These are phyloP conservation scores for Clavispora asparagi DNA, from an alignment of 805 yeast genomes.

Conservation along the genomic window DNA sequence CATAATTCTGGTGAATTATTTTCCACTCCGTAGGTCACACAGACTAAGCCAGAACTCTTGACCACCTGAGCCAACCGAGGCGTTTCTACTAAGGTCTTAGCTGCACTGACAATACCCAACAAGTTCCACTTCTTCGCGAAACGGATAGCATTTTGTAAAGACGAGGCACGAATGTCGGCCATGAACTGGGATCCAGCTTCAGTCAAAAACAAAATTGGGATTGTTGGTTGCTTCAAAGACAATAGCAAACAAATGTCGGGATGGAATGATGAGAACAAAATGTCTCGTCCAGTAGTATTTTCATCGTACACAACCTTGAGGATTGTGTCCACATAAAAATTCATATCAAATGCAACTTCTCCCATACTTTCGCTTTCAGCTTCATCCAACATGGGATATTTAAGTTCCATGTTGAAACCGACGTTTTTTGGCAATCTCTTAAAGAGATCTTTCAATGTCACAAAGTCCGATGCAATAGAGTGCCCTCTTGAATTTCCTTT, in stretches of 20 bases:
- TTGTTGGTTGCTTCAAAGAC: conserved; percentile 87
- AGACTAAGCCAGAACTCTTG: conserved; percentile 83
- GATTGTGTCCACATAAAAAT: conserved; percentile 84
- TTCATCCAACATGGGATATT: conserved; percentile 93
- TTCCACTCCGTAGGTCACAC: conserved; percentile 83
- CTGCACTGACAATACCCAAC: conserved; percentile 87
- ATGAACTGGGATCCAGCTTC: conserved; percentile 81
- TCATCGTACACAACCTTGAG: conserved; percentile 71
- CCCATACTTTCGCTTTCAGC: conserved; percentile 88
- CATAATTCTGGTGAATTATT: conserved; percentile 85
- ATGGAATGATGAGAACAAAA: conserved; percentile 88
- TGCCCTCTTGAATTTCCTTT: conserved; percentile 91
- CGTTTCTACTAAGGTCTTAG: conserved; percentile 78
- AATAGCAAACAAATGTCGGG: conserved; percentile 87
- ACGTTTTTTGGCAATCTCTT: conserved; percentile 73
- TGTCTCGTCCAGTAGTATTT: conserved; percentile 71
- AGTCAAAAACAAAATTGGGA: conserved; percentile 85
- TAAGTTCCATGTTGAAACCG: conserved; percentile 92
- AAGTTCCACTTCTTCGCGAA: conserved; percentile 89
- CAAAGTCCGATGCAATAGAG: conserved; percentile 87
- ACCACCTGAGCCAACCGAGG: conserved; percentile 91
- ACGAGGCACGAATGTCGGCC: conserved; percentile 86
- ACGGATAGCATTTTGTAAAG: conserved; percentile 85
- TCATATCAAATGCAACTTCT: conserved; percentile 74
- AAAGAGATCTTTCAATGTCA: conserved; percentile 81